Evolutionary conservation across 2,329 filamentous ascomycete genomes (phyloP), one percentile per base, ranked within the genome.

Genomic region (Cryphonectria naterciae): DNA sequence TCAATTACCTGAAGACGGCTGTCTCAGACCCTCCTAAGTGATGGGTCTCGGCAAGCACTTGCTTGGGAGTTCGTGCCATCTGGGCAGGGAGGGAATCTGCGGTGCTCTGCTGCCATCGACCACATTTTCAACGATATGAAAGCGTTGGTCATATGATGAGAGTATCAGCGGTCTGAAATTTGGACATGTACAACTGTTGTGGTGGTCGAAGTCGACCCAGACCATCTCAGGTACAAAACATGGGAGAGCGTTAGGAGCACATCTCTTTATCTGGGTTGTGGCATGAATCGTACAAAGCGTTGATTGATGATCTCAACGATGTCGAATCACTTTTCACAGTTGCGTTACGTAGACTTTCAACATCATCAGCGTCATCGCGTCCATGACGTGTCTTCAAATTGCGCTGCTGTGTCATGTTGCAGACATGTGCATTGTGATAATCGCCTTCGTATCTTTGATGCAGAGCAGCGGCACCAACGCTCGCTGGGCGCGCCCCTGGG

Each of bases 1-100:
- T 73, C n/a, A 70, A 73, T 58, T 73, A 73, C 54, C 66, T 73
- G 6, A 73, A 73, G 63, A 66, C 65, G 65, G 69, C 70, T n/a
- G 64, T 64, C 13, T 64, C 68, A 41, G 67, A 70, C 28, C 65
- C 71, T 65, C 62, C 71, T 4, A 68, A 68, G 35, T 73, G 64
- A 28, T 11, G 35, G 28, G 19, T 5, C 15, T 43, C 39, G n/a
- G 62, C 25, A 25, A 39, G 37, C 25, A 49, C 6, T 46, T 22
- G 19, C 6, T 46, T 22, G 19, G 19, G 35, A 11, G 39, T 22
- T 46, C 13, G 60, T n/a, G 32, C 61, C n/a, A 39, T n/a, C 11
- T 25, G 22, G n/a, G 11, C 8, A 17, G 5, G 32, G 32, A 22
- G 58, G 22, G 17, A 35, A 61, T 19, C 17, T 32, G 28, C 6